A percentile compares a stretch with the other conserved stretches of the same genome.
phyloP scores from a whole-genome alignment of 257 asterid genomes.

The Pogostemon cablin region DNA sequence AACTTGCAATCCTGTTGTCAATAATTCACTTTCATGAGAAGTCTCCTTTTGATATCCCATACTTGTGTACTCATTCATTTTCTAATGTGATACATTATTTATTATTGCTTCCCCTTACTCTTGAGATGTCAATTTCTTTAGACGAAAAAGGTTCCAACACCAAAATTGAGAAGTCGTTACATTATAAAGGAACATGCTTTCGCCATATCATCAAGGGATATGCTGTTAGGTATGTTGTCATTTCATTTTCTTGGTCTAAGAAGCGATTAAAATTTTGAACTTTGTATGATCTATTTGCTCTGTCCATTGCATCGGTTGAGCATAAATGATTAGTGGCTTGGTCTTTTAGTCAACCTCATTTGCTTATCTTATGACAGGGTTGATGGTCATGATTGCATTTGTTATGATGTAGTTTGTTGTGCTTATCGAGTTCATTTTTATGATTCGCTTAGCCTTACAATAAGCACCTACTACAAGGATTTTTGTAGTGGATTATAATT shows the following conservation, averaged over 20 bases:
- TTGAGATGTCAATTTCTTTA: constrained; percentile 34
- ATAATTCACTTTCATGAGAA: constrained; percentile 14
- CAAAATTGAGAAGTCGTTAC: constrained; percentile 78
- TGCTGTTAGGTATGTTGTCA: constrained; percentile 65
- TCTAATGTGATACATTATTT: not conserved
- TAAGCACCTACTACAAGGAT: constrained; percentile 20
- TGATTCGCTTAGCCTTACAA: constrained; percentile 35
- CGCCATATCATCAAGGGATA: constrained; percentile 77
- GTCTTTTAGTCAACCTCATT: constrained; percentile 63
- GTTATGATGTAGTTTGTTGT: constrained; percentile 92
- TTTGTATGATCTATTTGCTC: constrained; percentile 33
- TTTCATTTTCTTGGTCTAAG: not conserved
- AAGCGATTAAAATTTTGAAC: constrained; percentile 19
- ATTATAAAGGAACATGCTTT: constrained; percentile 92
- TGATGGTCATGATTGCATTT: constrained; percentile 81
- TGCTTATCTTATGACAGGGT: constrained; percentile 92
- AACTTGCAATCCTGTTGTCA: not conserved
- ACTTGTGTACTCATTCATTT: not conserved
- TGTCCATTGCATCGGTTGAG: constrained; percentile 37
- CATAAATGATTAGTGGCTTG: constrained; percentile 46
- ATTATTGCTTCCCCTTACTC: not conserved
- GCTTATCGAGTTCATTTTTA: constrained; percentile 45
- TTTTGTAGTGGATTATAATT: constrained; percentile 21
- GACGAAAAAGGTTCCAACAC: constrained; percentile 86
- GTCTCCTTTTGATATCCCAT: not conserved